phyloP scores from a whole-genome alignment of 1,284 basidiomycete species.

The Ceratobasidium sp. region DNA sequence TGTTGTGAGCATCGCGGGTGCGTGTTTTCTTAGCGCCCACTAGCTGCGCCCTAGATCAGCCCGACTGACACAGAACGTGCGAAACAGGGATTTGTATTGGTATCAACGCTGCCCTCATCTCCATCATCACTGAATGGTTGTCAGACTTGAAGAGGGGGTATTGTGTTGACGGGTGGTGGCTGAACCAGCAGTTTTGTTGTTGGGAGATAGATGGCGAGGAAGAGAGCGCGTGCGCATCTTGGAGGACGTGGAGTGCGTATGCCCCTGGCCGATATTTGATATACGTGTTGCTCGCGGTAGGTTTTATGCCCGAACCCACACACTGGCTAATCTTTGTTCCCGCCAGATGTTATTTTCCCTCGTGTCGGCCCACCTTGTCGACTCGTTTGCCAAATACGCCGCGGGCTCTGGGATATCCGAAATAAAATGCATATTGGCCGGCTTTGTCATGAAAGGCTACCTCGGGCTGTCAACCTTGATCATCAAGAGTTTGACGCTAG shows the following conservation, averaged over 20 bases:
- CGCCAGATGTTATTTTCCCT: slow-evolving; percentile 80
- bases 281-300: slow-evolving; percentile 89
- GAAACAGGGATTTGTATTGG: slow-evolving; percentile 88
- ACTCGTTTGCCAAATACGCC: slow-evolving; percentile 90
- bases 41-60: slow-evolving; percentile 1
- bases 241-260: slow-evolving; percentile 90
- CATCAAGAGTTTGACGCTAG: slow-evolving; percentile 92
- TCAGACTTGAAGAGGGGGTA: slow-evolving; percentile 94
- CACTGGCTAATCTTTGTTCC: slow-evolving; percentile 35
- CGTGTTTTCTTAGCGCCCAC: slow-evolving; percentile 54
- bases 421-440: slow-evolving; percentile 98
- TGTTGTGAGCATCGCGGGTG: slow-evolving; percentile 86
- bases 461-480: slow-evolving; percentile 88
- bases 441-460: slow-evolving; percentile 97
- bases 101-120: slow-evolving; percentile 92
- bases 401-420: slow-evolving; percentile 99
- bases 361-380: slow-evolving; percentile 88
- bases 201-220: slow-evolving; percentile 86
- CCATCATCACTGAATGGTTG: slow-evolving; percentile 97
- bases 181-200: slow-evolving; percentile 98
- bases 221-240: slow-evolving; percentile 86
- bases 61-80: slow-evolving; percentile 28
- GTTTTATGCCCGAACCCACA: slow-evolving; percentile 52
- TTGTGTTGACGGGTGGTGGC: slow-evolving; percentile 64
- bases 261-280: slow-evolving; percentile 81